phyloP scores from a whole-genome alignment of 345 rosid species.

The Excoecaria cochinchinensis region DNA sequence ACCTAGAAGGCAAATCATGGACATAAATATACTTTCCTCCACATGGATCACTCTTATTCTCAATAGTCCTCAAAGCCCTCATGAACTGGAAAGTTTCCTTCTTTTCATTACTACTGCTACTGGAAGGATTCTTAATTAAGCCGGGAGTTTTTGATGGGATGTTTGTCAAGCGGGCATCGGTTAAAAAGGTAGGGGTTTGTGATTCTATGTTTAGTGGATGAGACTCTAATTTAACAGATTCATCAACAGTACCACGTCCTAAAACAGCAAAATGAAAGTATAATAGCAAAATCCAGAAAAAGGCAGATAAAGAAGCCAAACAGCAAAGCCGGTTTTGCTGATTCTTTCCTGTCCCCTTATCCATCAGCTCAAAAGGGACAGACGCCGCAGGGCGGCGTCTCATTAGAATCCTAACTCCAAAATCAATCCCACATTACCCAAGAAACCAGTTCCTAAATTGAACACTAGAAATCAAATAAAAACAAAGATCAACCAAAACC shows the following conservation, averaged over 20 bases:
- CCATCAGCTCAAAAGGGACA: constrained; percentile 44
- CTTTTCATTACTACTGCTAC: constrained; percentile 7
- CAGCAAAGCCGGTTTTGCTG: constrained; percentile 52
- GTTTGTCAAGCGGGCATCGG: constrained; percentile 12
- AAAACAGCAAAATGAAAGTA: constrained; percentile 67
- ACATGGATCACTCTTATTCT: constrained; percentile 77
- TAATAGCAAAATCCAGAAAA: constrained; percentile 66
- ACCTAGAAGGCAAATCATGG: constrained; percentile 70
- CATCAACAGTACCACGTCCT: constrained; percentile 32
- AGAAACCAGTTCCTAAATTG: constrained; percentile 25
- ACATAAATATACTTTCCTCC: constrained; percentile 84
- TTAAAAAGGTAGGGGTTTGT: constrained; percentile 26
- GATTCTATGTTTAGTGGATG: constrained; percentile 21
- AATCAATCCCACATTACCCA: constrained; percentile 3
- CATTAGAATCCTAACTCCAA: constrained; percentile 31
- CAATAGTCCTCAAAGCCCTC: constrained; percentile 66
- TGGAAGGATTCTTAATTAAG: not conserved
- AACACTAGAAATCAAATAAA: not conserved
- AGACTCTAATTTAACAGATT: constrained; percentile 36
- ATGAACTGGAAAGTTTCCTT: constrained; percentile 45
- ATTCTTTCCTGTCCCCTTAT: constrained; percentile 58
- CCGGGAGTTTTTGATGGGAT: constrained; percentile 5
- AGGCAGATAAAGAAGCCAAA: constrained; percentile 48
- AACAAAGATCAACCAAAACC: not conserved
- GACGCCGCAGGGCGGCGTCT: constrained; percentile 63